Conservation (phyloP, 2,329 filamentous ascomycete genomes). For the Hawksworthiomyces lignivorus region DNA sequence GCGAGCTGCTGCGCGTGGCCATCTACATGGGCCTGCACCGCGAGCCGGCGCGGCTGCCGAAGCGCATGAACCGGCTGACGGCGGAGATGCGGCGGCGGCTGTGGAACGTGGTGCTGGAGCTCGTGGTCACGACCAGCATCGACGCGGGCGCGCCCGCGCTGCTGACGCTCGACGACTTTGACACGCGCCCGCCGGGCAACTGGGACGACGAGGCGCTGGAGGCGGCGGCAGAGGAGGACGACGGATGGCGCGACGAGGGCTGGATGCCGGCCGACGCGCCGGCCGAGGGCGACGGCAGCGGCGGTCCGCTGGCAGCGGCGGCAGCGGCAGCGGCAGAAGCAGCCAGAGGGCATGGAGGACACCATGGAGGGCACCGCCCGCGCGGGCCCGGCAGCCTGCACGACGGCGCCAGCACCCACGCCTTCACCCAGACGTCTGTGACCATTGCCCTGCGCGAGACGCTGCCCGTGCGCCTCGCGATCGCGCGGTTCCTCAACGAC, state of each 20-base stretch:
- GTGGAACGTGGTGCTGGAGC: slow-evolving; percentile 46
- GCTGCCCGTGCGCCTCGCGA: slow-evolving; percentile 33
- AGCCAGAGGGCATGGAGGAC: no score
- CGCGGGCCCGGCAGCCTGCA: no score
- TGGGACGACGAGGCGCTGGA: slow-evolving; percentile 42
- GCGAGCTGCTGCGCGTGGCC: slow-evolving; percentile 35
- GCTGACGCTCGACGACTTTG: slow-evolving; percentile 36
- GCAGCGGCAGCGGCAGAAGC: neutral
- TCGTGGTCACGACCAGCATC: slow-evolving; percentile 36
- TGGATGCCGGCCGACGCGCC: neutral
- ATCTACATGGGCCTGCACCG: slow-evolving; percentile 43
- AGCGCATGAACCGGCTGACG: slow-evolving; percentile 21
- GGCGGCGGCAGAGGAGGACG: no score
- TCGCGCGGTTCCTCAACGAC: slow-evolving; percentile 39
- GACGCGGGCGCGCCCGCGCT: slow-evolving; percentile 37
- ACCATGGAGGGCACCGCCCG: no score
- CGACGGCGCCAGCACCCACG: slow-evolving; percentile 7
- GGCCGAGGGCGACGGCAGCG: neutral
- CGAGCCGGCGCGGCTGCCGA: slow-evolving; percentile 34
- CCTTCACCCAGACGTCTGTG: slow-evolving; percentile 39
- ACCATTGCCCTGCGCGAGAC: slow-evolving; percentile 38
- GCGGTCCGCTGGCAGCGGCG: neutral
- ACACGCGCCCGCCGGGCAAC: slow-evolving; percentile 40
- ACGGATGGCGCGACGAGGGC: slow-evolving; percentile 7
- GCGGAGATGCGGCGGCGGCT: slow-evolving; percentile 42